Evolutionary conservation across 2,329 filamentous ascomycete genomes (phyloP).

Genomic region (Huntiella bhutanensis): DNA sequence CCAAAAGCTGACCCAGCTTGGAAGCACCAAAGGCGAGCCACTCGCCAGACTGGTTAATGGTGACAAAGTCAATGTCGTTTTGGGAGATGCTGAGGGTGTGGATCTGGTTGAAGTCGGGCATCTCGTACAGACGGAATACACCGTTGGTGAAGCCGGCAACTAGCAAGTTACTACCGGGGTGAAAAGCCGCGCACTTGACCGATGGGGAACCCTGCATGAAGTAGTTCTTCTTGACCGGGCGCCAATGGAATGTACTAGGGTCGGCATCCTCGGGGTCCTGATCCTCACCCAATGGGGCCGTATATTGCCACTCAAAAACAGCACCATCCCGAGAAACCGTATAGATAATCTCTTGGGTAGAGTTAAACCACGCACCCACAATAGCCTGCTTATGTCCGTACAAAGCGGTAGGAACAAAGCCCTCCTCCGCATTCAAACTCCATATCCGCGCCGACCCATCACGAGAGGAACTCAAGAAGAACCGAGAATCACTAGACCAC

Average conservation of each 20-base stretch:
- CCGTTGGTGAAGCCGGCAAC: constrained; percentile 93
- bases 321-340: constrained; percentile 96
- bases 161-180: constrained; percentile 72
- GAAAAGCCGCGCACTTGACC: constrained; percentile 78
- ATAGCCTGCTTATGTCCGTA: constrained; percentile 82
- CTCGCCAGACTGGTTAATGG: constrained; percentile 84
- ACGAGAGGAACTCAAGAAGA: constrained; percentile 82
- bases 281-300: constrained; percentile 28
- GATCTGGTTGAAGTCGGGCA: constrained; percentile 90
- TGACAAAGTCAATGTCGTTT: constrained; percentile 87
- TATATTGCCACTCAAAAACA: constrained; percentile 83
- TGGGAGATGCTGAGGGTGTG: constrained; percentile 88
- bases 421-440: constrained; percentile 74
- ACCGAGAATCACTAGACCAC: constrained; percentile 91
- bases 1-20: constrained; percentile 82
- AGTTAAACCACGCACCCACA: constrained; percentile 90
- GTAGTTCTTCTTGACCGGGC: constrained; percentile 77
- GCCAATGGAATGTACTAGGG: constrained; percentile 52
- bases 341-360: constrained; percentile 86
- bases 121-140: constrained; percentile 81
- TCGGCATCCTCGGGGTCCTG: constrained; percentile 32
- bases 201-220: constrained; percentile 83
- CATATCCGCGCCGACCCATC: constrained; percentile 88
- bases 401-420: constrained; percentile 75
- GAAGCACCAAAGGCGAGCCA: constrained; percentile 96